Conservation (phyloP, 345 rosid species). For the Hibiscus mutabilis region DNA sequence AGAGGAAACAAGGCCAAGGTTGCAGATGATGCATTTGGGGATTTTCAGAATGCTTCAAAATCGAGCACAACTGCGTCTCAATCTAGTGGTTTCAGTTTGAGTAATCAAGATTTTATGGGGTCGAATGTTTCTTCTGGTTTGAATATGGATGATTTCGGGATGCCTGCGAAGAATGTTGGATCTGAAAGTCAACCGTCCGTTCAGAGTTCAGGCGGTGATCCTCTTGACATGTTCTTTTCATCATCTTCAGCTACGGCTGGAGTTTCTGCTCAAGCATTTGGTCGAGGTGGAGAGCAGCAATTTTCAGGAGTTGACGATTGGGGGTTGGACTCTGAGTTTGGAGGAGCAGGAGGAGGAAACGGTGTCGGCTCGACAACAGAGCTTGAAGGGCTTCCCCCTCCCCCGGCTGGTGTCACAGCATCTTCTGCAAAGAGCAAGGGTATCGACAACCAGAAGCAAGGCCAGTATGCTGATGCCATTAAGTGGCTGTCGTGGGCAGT, state of each 20-base stretch:
- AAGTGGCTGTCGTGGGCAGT: background rate
- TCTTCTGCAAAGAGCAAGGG: background rate
- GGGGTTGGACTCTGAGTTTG: background rate
- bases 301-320: background rate
- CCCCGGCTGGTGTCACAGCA: background rate
- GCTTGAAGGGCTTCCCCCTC: background rate
- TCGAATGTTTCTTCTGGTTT: background rate
- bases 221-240: background rate
- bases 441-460: background rate
- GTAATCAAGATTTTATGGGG: background rate
- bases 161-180: background rate
- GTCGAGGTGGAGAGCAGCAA: background rate
- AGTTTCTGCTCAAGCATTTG: background rate
- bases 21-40: slow-evolving; percentile 41
- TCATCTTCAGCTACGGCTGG: background rate
- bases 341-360: background rate
- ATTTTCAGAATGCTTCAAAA: slow-evolving; percentile 53
- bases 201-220: background rate
- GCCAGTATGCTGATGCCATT: background rate
- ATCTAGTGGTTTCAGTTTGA: slow-evolving; percentile 31
- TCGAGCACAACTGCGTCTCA: slow-evolving; percentile 32
- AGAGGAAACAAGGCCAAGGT: slow-evolving; percentile 28
- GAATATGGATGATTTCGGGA: background rate
- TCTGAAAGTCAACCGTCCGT: background rate
- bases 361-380: background rate